Base-by-base conservation (phyloP, 1,284 basidiomycete genomes). In the Sparassis latifolia region DNA sequence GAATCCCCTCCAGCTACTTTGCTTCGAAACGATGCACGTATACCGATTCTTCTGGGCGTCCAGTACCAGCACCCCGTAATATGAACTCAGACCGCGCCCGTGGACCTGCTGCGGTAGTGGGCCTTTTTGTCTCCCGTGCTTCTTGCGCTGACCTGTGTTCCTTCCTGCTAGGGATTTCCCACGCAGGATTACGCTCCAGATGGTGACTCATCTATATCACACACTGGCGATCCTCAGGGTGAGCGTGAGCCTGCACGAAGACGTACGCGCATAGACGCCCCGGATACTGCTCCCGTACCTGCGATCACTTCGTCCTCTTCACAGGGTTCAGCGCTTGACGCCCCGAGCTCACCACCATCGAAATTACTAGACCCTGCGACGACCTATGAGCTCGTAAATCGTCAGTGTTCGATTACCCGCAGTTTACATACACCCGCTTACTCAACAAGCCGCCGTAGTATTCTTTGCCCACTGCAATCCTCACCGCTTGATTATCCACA, bases 401-500 rank as follows among this genome's bases (percentile, higher is more conserved):
- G 86, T 87, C 64, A 62, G 85, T 71, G 31, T 5, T 33, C 44
- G 57, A 37, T 37, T 54, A 27, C 29, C 40, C 44, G 42, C 33
- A 30, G 31, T 31, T 33, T 53, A 47, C 45, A 46, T 9, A 28
- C 35, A 35, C 20, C 50, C 33, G 42, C 49, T 52, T 27, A 52
- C 35, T 6, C 37, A 29, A 39, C 9, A 10, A 27, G 27, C 51
- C 42, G n/a, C 42, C 9, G 20, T 59, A 90, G 86, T 90, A 9
- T 90, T 90, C 66, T 90, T 90, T 64, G 76, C 86, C 29, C 86
- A 87, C 64, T 83, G 82, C 59, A 84, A 89, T 61, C 87, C 88
- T 7, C 78, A 81, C 52, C 78, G 83, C 40, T 74, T 82, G 59
- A 76, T 89, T 55, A 76, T 90, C 43, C 87, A 90, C 67, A 84